Percentiles rank a stretch among this genome's conserved stretches.
phyloP scores from a whole-genome alignment of 176 grass and related monocot species.

The Oryza punctata region DNA sequence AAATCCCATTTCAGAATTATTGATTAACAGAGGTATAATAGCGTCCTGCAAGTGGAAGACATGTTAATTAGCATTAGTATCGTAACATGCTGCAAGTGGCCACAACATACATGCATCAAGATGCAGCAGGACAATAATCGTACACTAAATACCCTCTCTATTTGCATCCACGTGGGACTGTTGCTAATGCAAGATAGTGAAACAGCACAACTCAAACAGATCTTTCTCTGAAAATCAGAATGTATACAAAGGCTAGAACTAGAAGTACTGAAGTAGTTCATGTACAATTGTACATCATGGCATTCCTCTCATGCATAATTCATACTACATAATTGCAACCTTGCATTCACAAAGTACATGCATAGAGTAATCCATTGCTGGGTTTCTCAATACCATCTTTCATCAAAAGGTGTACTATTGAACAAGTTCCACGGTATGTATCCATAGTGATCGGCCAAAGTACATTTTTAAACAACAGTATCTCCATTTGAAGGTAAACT shows the following conservation, averaged over 20 bases:
- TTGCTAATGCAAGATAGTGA: background rate
- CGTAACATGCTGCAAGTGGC: background rate
- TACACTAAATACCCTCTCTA: background rate
- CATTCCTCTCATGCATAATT: background rate
- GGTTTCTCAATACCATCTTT: background rate
- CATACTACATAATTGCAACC: background rate
- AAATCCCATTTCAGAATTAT: background rate
- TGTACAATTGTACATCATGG: background rate
- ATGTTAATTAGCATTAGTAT: background rate
- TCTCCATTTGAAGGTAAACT: constrained; percentile 47
- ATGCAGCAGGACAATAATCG: background rate
- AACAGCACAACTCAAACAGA: background rate
- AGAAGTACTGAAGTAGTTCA: background rate
- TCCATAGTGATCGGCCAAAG: constrained; percentile 31
- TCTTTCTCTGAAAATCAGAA: background rate
- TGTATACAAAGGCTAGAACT: background rate
- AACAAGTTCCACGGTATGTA: constrained; percentile 37
- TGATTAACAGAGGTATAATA: background rate
- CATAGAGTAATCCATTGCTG: background rate
- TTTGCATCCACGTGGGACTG: constrained; percentile 18
- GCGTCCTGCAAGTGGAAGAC: background rate
- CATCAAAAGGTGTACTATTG: background rate
- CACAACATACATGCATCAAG: background rate
- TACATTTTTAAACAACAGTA: constrained; percentile 29
- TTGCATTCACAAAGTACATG: background rate